phyloP scores from a whole-genome alignment of 805 yeast genomes.

The Scheffersomyces stipitis region DNA sequence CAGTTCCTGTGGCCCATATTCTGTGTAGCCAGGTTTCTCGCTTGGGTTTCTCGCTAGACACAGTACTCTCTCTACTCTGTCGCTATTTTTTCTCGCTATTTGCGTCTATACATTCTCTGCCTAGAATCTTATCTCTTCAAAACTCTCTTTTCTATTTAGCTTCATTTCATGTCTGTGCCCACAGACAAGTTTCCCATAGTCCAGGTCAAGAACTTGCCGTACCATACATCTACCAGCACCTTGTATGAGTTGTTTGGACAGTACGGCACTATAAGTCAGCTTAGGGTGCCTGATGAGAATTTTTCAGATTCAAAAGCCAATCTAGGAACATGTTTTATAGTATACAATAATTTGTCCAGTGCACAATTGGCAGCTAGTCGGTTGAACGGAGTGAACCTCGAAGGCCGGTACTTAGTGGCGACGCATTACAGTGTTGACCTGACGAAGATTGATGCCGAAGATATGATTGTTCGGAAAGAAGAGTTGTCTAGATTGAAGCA shows the following conservation, averaged over 20 bases:
- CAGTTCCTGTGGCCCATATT: too few species aligned
- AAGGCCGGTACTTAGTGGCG: conserved; percentile 59
- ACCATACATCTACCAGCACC: conserved; percentile 43
- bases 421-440: conserved; percentile 46
- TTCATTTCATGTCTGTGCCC: too few species aligned
- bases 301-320: conserved; percentile 7
- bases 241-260: conserved; percentile 53
- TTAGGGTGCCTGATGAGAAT: conserved; percentile 37
- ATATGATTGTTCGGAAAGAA: conserved; percentile 21
- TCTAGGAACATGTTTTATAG: conserved; percentile 51
- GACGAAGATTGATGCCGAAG: conserved; percentile 25
- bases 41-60: too few species aligned
- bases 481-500: conserved; percentile 24
- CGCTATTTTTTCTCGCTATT: too few species aligned
- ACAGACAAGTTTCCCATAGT: conserved; percentile 41
- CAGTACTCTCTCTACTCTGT: too few species aligned
- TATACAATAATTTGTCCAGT: conserved; percentile 47
- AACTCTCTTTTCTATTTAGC: background rate
- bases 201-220: conserved; percentile 59
- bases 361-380: conserved; percentile 56
- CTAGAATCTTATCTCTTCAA: background rate
- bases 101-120: background rate
- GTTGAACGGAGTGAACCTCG: conserved; percentile 58
- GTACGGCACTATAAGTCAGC: conserved; percentile 57
- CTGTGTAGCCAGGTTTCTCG: too few species aligned